Evolutionary conservation across 2,329 filamentous ascomycete species (phyloP).

Genomic region (Cladosporium velox): DNA sequence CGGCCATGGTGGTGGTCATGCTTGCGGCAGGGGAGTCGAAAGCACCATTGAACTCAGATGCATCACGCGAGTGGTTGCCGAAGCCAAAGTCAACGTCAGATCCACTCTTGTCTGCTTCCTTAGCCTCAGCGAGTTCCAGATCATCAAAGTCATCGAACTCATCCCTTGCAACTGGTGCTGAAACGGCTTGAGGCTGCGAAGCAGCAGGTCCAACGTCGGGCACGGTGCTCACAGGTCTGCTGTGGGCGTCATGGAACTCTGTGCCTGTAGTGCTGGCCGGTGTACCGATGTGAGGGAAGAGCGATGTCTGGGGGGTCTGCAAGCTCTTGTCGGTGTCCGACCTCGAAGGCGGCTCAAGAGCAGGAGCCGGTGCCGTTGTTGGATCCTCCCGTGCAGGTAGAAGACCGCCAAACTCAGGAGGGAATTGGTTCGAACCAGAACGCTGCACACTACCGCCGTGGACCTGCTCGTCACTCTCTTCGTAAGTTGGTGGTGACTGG

Average conservation of each 20-base stretch:
- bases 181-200: slow-evolving; percentile 19
- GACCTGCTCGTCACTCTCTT: slow-evolving; percentile 43
- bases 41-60: slow-evolving; percentile 76
- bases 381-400: slow-evolving; percentile 58
- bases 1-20: slow-evolving; percentile 50
- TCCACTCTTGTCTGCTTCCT: slow-evolving; percentile 70
- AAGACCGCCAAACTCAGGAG: slow-evolving; percentile 57
- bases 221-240: slow-evolving; percentile 33
- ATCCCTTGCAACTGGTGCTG: slow-evolving; percentile 43
- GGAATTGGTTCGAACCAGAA: slow-evolving; percentile 45
- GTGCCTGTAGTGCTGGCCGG: slow-evolving; percentile 17
- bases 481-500: slow-evolving; percentile 60
- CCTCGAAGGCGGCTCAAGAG: slow-evolving; percentile 5
- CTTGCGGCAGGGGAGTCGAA: slow-evolving; percentile 67
- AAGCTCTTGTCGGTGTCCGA: slow-evolving; percentile 12
- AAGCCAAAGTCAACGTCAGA: slow-evolving; percentile 76
- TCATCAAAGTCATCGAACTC: slow-evolving; percentile 75
- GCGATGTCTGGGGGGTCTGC: slow-evolving; percentile 15
- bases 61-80: slow-evolving; percentile 55
- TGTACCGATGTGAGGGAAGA: slow-evolving; percentile 11
- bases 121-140: slow-evolving; percentile 79
- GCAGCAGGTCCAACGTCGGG: slow-evolving; percentile 29
- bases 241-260: slow-evolving; percentile 33
- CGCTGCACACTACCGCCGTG: slow-evolving; percentile 38
- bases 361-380: slow-evolving; percentile 34